Conservation (phyloP, 148 eudicot genomes). For the Dysphania ambrosioides region DNA sequence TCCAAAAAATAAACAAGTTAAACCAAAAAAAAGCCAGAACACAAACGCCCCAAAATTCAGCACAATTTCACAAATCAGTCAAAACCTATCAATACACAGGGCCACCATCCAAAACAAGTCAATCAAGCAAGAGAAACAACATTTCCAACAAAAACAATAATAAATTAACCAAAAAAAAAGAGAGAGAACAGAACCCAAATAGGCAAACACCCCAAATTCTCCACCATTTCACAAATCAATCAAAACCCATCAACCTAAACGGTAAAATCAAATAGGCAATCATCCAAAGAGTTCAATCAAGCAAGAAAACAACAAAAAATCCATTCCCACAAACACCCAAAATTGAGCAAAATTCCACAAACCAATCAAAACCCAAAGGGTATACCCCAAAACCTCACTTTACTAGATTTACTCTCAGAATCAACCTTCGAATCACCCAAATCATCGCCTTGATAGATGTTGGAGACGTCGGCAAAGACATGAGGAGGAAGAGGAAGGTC, state of each 20-base stretch:
- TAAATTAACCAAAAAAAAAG: not conserved
- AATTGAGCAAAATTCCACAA: slow-evolving; percentile 3
- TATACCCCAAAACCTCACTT: slow-evolving; percentile 23
- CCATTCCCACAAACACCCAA: slow-evolving; percentile 1
- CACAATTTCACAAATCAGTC: no score
- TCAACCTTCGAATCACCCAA: slow-evolving; percentile 1
- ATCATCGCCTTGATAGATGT: slow-evolving; percentile 39
- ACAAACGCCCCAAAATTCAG: no score
- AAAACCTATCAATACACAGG: no score
- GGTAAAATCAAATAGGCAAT: not conserved
- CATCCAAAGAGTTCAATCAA: not conserved
- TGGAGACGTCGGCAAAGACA: slow-evolving; percentile 61
- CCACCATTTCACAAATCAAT: slow-evolving; percentile 12
- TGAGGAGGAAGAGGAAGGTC: slow-evolving; percentile 80
- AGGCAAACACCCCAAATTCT: no score
- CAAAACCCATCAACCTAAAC: slow-evolving; percentile 9
- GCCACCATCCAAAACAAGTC: no score
- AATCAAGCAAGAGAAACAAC: not conserved
- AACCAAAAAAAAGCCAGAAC: no score
- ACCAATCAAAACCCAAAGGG: not conserved
- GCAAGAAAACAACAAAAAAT: not conserved
- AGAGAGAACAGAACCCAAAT: no score
- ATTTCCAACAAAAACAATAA: not conserved
- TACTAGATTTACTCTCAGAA: slow-evolving; percentile 17
- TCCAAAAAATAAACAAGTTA: no score